Evolutionary conservation across 2,329 filamentous ascomycete genomes (phyloP), one percentile per base, ranked within the genome.

Genomic region (Xylariaceae sp.): DNA sequence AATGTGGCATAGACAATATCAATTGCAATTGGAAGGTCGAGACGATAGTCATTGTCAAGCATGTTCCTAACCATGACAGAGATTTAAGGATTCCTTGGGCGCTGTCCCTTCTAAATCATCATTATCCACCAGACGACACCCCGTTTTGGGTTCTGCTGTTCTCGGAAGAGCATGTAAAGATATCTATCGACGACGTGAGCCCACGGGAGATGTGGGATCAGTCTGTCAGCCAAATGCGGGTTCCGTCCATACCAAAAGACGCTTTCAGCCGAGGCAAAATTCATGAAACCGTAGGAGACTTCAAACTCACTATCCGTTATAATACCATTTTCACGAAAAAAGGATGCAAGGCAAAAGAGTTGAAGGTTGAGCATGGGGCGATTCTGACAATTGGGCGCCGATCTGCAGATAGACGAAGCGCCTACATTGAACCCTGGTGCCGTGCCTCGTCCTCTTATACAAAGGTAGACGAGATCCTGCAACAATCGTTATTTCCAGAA

Each of bases 141-240:
- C 40, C 40, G n/a, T 43, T 43, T 29, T 43, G 40, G 40, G 22
- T 43, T 10, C n/a, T 33, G 6, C 5, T 37, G 3, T 43, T 35
- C 40, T 17, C 20, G 11, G 19, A 22, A n/a, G 14, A 10, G 1
- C 3, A 2, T 2, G 20, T 11, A 12, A 7, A 14, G n/a, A 17
- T 27, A 4, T 2, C n/a, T 10, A 16, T 27, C 16, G 17, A 14
- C 3, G 40, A 23, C 16, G n/a, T 6, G 7, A 19, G 36, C 14
- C 40, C 40, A 1, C 35, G 27, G 10, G 20, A 37, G 36, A 43
- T 29, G 34, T 43, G 40, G 40, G 40, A 43, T 16, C 20, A 37
- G 17, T 43, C 40, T 11, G 5, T 43, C 12, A 37, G 16, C 11
- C 40, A 43, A 19, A 43, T 43, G 40, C 40, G 33, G 27, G 40